Evolutionary conservation across 352 stramenopile genomes (phyloP).

Genomic region (Globisporangium middletonii): DNA sequence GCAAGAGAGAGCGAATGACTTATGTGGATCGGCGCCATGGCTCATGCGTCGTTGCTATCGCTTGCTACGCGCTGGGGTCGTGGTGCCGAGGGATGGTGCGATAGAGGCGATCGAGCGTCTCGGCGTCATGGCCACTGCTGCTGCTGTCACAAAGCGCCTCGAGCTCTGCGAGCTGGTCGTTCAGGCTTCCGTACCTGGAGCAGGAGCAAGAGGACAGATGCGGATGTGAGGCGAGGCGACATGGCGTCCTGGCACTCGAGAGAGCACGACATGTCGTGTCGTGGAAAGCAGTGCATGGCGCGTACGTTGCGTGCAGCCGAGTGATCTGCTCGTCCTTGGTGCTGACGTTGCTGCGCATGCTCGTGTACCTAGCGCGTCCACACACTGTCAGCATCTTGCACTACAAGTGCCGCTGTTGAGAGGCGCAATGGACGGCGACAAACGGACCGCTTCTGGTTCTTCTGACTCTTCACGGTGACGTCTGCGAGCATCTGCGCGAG

Average conservation of each 20-base stretch:
- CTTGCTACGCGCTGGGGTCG: slow-evolving; percentile 18
- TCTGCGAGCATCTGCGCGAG: slow-evolving; percentile 29
- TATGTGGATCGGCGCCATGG: neutral
- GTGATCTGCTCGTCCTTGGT: slow-evolving; percentile 20
- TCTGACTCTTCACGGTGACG: slow-evolving; percentile 28
- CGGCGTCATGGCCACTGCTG: slow-evolving; percentile 28
- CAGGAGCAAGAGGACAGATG: neutral
- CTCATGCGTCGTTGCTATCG: slow-evolving; percentile 3
- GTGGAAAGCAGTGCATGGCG: neutral
- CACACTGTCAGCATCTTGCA: too few species aligned
- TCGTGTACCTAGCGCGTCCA: slow-evolving; percentile 17
- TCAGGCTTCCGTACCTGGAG: slow-evolving; percentile 37
- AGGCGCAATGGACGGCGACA: neutral
- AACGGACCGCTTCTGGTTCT: slow-evolving; percentile 36
- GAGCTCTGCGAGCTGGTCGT: slow-evolving; percentile 29
- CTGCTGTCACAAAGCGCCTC: slow-evolving; percentile 31
- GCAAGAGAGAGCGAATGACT: too few species aligned
- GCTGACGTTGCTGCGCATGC: slow-evolving; percentile 21
- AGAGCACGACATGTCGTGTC: too few species aligned
- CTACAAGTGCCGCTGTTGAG: neutral
- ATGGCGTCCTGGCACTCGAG: too few species aligned
- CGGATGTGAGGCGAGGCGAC: neutral
- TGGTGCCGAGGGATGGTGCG: slow-evolving; percentile 30
- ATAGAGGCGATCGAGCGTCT: slow-evolving; percentile 41
- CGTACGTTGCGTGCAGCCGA: slow-evolving; percentile 13